Percentiles rank a stretch among this genome's conserved stretches.
phyloP scores from a whole-genome alignment of 768 basidiomycete genomes.

The Antrodiella citrinella region DNA sequence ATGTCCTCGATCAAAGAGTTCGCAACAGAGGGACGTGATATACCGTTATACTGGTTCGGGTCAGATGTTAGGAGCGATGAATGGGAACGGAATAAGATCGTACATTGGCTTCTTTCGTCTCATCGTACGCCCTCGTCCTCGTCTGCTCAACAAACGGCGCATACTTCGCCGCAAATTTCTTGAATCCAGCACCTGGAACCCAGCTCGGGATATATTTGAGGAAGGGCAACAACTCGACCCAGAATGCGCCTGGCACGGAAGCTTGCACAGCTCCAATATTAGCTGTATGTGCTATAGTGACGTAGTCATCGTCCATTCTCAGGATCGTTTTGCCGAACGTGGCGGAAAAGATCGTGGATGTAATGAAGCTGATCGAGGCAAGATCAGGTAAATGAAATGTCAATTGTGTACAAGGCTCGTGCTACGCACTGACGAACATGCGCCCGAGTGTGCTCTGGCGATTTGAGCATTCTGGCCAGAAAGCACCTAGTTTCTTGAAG shows the following conservation, averaged over 20 bases:
- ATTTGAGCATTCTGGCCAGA: not conserved
- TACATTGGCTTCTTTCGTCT: not conserved
- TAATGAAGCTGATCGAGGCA: not conserved
- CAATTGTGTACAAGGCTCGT: not conserved
- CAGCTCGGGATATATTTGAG: constrained; percentile 4
- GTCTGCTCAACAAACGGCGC: not conserved
- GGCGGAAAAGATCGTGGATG: not conserved
- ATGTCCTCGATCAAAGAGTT: not conserved
- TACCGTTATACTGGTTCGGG: not conserved
- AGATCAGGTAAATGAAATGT: too few species aligned
- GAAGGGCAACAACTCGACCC: constrained; percentile 3
- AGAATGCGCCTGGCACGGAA: constrained; percentile 1
- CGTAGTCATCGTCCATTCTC: constrained; percentile 1
- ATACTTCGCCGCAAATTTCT: not conserved
- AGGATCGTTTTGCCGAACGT: not conserved
- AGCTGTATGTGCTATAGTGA: not conserved
- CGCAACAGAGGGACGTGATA: not conserved
- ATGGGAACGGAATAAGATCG: not conserved
- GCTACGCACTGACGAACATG: constrained; percentile 10
- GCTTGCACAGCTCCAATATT: not conserved
- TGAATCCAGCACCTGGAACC: constrained; percentile 1
- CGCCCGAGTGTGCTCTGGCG: constrained; percentile 1
- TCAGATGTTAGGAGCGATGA: not conserved
- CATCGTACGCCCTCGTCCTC: not conserved
- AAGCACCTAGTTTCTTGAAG: not conserved